Conservation (phyloP, 768 basidiomycete genomes). For the Rhodotorula babjevae region DNA sequence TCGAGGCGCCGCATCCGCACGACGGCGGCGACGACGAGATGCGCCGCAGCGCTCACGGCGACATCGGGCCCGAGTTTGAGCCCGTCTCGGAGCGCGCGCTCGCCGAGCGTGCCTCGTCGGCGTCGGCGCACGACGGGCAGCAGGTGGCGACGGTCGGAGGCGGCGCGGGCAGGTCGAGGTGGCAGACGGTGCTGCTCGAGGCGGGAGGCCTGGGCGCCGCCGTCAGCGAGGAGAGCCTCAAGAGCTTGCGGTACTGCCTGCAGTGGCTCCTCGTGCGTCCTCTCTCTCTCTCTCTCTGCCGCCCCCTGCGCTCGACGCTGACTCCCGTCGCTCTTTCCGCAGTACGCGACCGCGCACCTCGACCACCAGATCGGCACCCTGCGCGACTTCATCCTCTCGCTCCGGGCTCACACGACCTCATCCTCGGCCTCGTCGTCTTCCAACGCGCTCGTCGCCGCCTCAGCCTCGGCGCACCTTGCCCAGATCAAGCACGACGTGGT, state of each 20-base stretch:
- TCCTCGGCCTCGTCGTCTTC: constrained; percentile 45
- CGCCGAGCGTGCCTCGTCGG: background rate
- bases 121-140: background rate
- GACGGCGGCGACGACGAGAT: background rate
- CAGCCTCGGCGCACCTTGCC: constrained; percentile 60
- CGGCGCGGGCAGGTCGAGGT: constrained; percentile 57
- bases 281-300: too few relatives aligned
- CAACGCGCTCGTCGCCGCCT: constrained; percentile 49
- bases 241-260: constrained; percentile 74
- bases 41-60: background rate
- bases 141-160: constrained; percentile 13
- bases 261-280: constrained; percentile 65
- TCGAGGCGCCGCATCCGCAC: background rate
- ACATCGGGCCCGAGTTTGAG: background rate
- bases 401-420: constrained; percentile 39
- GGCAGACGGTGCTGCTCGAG: constrained; percentile 78
- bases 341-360: constrained; percentile 84
- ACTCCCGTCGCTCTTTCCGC: too few relatives aligned
- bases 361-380: constrained; percentile 79
- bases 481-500: constrained; percentile 75
- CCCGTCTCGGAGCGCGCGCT: background rate
- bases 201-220: constrained; percentile 76
- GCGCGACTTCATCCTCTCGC: constrained; percentile 71
- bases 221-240: constrained; percentile 84
- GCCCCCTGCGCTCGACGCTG: too few relatives aligned